These are phyloP conservation scores for Tylopilus felleus DNA, from an alignment of 768 basidiomycete genomes.

Conservation along the genomic window DNA sequence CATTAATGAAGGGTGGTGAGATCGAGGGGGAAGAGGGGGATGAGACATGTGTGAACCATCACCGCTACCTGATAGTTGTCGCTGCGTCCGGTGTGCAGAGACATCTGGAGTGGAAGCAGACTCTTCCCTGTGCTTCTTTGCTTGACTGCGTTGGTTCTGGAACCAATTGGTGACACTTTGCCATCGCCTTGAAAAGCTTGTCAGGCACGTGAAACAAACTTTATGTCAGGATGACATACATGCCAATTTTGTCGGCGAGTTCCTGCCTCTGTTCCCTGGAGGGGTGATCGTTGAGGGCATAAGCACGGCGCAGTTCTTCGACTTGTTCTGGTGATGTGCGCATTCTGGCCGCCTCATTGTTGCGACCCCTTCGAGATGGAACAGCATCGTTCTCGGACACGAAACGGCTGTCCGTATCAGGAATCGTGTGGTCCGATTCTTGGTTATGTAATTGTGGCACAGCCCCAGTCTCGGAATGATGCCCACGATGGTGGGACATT, in stretches of 20 bases:
- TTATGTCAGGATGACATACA: slow-evolving; percentile 49
- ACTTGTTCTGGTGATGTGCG: slow-evolving; percentile 63
- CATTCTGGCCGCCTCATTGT: slow-evolving; percentile 41
- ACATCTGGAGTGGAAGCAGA: slow-evolving; percentile 24
- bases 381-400: slow-evolving; percentile 48
- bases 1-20: slow-evolving; percentile 31
- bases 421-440: slow-evolving; percentile 48
- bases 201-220: slow-evolving; percentile 22
- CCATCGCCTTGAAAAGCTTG: slow-evolving; percentile 56
- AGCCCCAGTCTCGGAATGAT: slow-evolving; percentile 24
- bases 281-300: slow-evolving; percentile 63
- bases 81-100: slow-evolving; percentile 6
- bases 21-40: slow-evolving; percentile 23
- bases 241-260: slow-evolving; percentile 67
- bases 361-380: slow-evolving; percentile 30
- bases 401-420: slow-evolving; percentile 49
- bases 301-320: slow-evolving; percentile 66
- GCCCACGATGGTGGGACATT: slow-evolving; percentile 33
- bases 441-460: slow-evolving; percentile 30
- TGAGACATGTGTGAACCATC: slow-evolving; percentile 10
- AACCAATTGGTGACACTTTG: slow-evolving; percentile 86
- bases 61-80: slow-evolving; percentile 13
- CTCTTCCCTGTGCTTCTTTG: slow-evolving; percentile 68
- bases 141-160: slow-evolving; percentile 78
- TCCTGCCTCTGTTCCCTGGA: slow-evolving; percentile 62